Percentiles rank a stretch among this genome's conserved stretches.
Evolutionary conservation across 2,329 filamentous ascomycete genomes (phyloP).

Genomic region (Domatiomyces globalis): DNA sequence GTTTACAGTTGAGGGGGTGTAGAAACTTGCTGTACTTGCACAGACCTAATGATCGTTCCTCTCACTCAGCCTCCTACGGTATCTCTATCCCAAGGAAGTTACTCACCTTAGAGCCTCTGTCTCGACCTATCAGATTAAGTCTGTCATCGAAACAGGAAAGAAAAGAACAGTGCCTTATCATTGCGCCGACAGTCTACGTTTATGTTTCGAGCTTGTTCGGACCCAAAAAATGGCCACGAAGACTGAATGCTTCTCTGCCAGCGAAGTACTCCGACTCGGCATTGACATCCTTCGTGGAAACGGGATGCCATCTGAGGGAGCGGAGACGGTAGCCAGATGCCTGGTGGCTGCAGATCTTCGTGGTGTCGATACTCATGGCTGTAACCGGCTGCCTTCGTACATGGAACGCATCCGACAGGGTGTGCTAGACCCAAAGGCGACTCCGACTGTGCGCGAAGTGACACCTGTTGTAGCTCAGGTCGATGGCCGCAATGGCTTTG

Average conservation of each 20-base stretch:
- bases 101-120: too few relatives aligned
- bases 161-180: too few relatives aligned
- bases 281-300: slow-evolving; percentile 45
- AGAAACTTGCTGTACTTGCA: too few relatives aligned
- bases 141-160: too few relatives aligned
- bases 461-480: slow-evolving; percentile 60
- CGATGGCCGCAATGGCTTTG: slow-evolving; percentile 57
- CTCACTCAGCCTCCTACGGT: too few relatives aligned
- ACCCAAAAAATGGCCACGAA: background rate
- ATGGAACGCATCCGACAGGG: slow-evolving; percentile 57
- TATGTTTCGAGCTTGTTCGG: too few relatives aligned
- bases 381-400: slow-evolving; percentile 66
- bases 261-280: slow-evolving; percentile 32
- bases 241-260: slow-evolving; percentile 13
- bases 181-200: too few relatives aligned
- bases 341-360: slow-evolving; percentile 62
- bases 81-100: too few relatives aligned
- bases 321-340: slow-evolving; percentile 49
- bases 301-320: slow-evolving; percentile 45
- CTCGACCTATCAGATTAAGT: too few relatives aligned
- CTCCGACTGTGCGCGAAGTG: slow-evolving; percentile 44
- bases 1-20: too few relatives aligned
- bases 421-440: slow-evolving; percentile 48
- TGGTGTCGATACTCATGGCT: slow-evolving; percentile 65
- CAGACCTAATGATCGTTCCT: too few relatives aligned